Evolutionary conservation across 2,329 filamentous ascomycete species (phyloP).

Genomic region (Trichoderma semiorbis): DNA sequence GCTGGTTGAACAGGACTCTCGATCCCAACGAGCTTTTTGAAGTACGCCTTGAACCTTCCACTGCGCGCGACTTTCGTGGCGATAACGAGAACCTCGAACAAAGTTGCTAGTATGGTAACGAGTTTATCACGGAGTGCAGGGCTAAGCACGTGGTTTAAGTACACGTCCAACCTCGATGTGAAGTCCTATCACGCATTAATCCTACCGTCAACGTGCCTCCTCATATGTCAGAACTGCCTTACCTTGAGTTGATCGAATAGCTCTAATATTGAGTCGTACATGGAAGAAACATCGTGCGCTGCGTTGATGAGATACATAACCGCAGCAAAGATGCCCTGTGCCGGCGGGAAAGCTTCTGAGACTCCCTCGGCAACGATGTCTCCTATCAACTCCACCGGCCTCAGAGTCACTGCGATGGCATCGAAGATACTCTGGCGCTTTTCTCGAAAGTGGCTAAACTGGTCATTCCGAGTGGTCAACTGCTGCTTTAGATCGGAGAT

Average conservation of each 20-base stretch:
- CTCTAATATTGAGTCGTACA: conserved; percentile 44
- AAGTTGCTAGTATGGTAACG: conserved; percentile 39
- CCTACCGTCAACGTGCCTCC: background rate
- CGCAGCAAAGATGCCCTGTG: conserved; percentile 41
- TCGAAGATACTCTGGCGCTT: conserved; percentile 35
- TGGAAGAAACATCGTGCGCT: conserved; percentile 42
- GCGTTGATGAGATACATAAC: conserved; percentile 42
- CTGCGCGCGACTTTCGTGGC: conserved; percentile 40
- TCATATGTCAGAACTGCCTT: background rate
- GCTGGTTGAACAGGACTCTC: conserved; percentile 40
- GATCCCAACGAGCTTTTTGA: conserved; percentile 38
- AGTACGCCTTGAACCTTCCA: conserved; percentile 41
- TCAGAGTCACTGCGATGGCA: conserved; percentile 30
- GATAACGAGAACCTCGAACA: conserved; percentile 45
- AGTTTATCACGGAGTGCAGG: conserved; percentile 38
- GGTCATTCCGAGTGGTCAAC: conserved; percentile 35
- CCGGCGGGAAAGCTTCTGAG: conserved; percentile 39
- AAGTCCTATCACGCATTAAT: conserved; percentile 35
- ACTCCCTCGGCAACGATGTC: conserved; percentile 36
- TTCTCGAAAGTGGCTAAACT: conserved; percentile 37
- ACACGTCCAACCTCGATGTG: conserved; percentile 40
- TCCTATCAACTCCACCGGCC: conserved; percentile 40
- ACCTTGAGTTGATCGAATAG: conserved; percentile 42
- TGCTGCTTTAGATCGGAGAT: conserved; percentile 32
- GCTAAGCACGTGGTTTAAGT: conserved; percentile 38